phyloP scores from a whole-genome alignment of 2,329 filamentous ascomycete species.

The Aplosporella prunicola region DNA sequence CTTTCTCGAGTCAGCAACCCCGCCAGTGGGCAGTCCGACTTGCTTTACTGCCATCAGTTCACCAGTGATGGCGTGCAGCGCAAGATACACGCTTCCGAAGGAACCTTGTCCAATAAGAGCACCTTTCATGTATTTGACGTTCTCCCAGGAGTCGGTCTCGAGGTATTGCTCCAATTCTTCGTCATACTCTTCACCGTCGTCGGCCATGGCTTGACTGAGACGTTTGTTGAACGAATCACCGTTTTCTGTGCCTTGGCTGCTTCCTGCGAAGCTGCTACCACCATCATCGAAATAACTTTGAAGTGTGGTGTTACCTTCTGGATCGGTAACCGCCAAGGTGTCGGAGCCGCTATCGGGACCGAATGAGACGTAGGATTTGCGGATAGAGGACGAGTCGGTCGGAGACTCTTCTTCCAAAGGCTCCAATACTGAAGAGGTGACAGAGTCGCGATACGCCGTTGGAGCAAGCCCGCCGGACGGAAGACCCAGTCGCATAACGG shows the following conservation, averaged over 20 bases:
- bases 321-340: slow-evolving; percentile 63
- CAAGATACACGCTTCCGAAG: slow-evolving; percentile 91
- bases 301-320: slow-evolving; percentile 57
- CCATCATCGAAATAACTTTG: slow-evolving; percentile 82
- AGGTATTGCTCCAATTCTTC: slow-evolving; percentile 85
- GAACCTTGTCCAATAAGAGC: slow-evolving; percentile 94
- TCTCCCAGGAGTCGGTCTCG: slow-evolving; percentile 86
- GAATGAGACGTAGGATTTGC: slow-evolving; percentile 92
- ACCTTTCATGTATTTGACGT: slow-evolving; percentile 99
- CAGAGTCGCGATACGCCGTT: slow-evolving; percentile 68
- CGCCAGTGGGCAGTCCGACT: slow-evolving; percentile 79
- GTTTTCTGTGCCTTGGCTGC: slow-evolving; percentile 46
- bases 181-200: slow-evolving; percentile 86
- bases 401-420: slow-evolving; percentile 86
- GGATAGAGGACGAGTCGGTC: slow-evolving; percentile 61
- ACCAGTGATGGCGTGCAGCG: slow-evolving; percentile 88
- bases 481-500: slow-evolving; percentile 49
- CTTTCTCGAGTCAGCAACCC: slow-evolving; percentile 72
- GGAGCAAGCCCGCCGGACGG: slow-evolving; percentile 38
- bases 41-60: slow-evolving; percentile 98
- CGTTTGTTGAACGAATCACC: slow-evolving; percentile 68
- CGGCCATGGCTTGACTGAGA: slow-evolving; percentile 74
- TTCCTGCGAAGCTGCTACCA: slow-evolving; percentile 61
- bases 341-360: slow-evolving; percentile 62
- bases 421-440: slow-evolving; percentile 80